Conservation (phyloP, 2,329 filamentous ascomycete genomes). For the Diaporthe vaccinii region DNA sequence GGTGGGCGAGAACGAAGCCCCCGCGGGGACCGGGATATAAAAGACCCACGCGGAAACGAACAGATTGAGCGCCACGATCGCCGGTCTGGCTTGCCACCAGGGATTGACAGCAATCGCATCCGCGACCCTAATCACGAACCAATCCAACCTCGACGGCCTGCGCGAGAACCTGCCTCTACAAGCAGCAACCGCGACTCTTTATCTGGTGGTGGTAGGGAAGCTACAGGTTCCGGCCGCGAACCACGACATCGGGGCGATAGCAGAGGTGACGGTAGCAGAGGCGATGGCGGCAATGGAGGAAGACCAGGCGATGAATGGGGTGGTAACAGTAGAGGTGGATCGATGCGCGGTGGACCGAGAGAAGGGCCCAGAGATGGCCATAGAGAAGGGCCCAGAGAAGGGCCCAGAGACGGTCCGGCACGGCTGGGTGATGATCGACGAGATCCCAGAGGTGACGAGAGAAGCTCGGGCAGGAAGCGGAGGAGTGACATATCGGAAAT, state of each 20-base stretch:
- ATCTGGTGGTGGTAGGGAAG: slow-evolving; percentile 44
- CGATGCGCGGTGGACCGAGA: slow-evolving; percentile 52
- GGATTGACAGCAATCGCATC: slow-evolving; percentile 45
- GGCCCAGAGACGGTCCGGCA: slow-evolving; percentile 51
- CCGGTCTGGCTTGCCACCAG: slow-evolving; percentile 49
- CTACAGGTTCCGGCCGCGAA: slow-evolving; percentile 47
- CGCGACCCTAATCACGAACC: slow-evolving; percentile 45
- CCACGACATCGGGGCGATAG: slow-evolving; percentile 44
- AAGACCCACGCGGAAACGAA: slow-evolving; percentile 48
- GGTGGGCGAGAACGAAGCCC: slow-evolving; percentile 64
- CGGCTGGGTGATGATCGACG: slow-evolving; percentile 48
- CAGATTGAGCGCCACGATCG: slow-evolving; percentile 61
- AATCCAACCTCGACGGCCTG: slow-evolving; percentile 45
- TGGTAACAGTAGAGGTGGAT: slow-evolving; percentile 51
- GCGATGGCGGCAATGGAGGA: slow-evolving; percentile 49
- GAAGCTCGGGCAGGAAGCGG: slow-evolving; percentile 54
- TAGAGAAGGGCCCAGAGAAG: slow-evolving; percentile 52
- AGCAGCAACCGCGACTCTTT: slow-evolving; percentile 44
- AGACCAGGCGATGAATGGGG: slow-evolving; percentile 53
- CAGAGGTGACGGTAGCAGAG: slow-evolving; percentile 48
- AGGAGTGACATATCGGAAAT: slow-evolving; percentile 62
- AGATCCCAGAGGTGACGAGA: slow-evolving; percentile 53
- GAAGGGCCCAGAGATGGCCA: slow-evolving; percentile 51
- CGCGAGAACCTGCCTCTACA: slow-evolving; percentile 44
- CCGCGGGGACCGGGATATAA: slow-evolving; percentile 60